phyloP scores from a whole-genome alignment of 1,284 basidiomycete species.

The Sanghuangporus weigelae region DNA sequence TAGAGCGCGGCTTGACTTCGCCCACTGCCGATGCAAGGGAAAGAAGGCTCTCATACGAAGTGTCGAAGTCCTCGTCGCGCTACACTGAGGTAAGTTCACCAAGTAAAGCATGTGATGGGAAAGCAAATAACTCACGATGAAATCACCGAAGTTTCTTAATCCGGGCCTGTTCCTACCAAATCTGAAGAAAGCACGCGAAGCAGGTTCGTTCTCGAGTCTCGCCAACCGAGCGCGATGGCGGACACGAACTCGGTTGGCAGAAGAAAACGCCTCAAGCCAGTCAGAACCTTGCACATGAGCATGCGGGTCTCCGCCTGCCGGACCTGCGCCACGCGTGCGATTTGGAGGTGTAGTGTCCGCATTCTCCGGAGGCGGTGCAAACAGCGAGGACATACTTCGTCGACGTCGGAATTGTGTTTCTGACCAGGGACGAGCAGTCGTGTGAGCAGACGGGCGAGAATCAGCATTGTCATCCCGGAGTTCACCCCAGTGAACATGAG shows the following conservation, averaged over 20 bases:
- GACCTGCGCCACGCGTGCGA: not conserved
- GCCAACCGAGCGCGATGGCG: constrained; percentile 1
- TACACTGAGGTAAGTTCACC: constrained; percentile 25
- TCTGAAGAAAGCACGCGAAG: constrained; percentile 1
- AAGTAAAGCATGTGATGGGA: not conserved
- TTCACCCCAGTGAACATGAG: constrained; percentile 14
- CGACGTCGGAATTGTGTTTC: not conserved
- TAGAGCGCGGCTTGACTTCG: constrained; percentile 56
- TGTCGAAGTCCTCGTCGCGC: constrained; percentile 69
- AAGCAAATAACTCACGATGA: constrained; percentile 41
- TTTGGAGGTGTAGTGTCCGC: constrained; percentile 15
- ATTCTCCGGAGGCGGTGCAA: constrained; percentile 16
- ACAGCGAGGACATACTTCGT: constrained; percentile 9
- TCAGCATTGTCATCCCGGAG: constrained; percentile 9
- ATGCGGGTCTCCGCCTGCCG: not conserved
- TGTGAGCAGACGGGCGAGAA: not conserved
- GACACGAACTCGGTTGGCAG: not conserved
- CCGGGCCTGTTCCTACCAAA: constrained; percentile 14
- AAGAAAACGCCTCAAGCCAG: constrained; percentile 8
- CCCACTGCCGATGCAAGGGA: constrained; percentile 52
- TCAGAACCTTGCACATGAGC: not conserved
- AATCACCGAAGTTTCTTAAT: constrained; percentile 47
- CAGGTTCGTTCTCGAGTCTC: constrained; percentile 2
- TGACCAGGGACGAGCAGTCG: not conserved
- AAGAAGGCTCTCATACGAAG: constrained; percentile 65